These are phyloP conservation scores for Trametes sanguinea DNA, from an alignment of 768 basidiomycete species.

Conservation along the genomic window DNA sequence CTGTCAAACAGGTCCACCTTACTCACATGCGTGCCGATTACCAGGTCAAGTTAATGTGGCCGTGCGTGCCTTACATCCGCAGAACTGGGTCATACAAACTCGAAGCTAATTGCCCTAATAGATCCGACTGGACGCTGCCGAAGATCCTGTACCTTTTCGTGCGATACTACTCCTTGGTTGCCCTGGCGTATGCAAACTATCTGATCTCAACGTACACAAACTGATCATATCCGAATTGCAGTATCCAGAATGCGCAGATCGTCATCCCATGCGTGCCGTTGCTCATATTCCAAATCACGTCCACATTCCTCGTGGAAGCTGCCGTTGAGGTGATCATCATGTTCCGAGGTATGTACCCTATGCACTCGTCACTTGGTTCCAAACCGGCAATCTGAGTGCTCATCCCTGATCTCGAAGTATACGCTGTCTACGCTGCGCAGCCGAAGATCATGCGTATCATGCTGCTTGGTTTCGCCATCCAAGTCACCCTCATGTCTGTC, in stretches of 20 bases:
- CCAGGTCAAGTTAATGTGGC: slow-evolving; percentile 18
- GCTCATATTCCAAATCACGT: slow-evolving; percentile 18
- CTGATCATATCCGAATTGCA: neutral
- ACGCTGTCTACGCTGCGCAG: slow-evolving; percentile 12
- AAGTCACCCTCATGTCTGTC: slow-evolving; percentile 15
- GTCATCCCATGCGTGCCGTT: slow-evolving; percentile 13
- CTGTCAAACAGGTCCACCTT: neutral
- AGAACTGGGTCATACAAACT: neutral
- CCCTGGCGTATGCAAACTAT: slow-evolving; percentile 9
- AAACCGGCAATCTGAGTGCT: neutral
- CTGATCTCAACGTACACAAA: too few species aligned
- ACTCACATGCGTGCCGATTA: neutral
- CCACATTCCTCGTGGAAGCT: slow-evolving; percentile 15
- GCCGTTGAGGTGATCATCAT: slow-evolving; percentile 20
- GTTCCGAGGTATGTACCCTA: slow-evolving; percentile 12
- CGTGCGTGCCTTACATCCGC: slow-evolving; percentile 8
- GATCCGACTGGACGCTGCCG: slow-evolving; percentile 20
- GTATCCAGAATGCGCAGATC: slow-evolving; percentile 13
- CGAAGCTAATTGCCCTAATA: neutral
- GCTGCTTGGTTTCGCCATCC: slow-evolving; percentile 10
- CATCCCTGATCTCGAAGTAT: neutral
- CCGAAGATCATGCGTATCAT: slow-evolving; percentile 14
- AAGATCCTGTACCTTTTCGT: slow-evolving; percentile 20
- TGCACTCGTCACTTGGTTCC: neutral
- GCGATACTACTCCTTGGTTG: slow-evolving; percentile 17